phyloP scores from a whole-genome alignment of 2,329 filamentous ascomycete species.

The Hymenotorrendiella dingleyae region DNA sequence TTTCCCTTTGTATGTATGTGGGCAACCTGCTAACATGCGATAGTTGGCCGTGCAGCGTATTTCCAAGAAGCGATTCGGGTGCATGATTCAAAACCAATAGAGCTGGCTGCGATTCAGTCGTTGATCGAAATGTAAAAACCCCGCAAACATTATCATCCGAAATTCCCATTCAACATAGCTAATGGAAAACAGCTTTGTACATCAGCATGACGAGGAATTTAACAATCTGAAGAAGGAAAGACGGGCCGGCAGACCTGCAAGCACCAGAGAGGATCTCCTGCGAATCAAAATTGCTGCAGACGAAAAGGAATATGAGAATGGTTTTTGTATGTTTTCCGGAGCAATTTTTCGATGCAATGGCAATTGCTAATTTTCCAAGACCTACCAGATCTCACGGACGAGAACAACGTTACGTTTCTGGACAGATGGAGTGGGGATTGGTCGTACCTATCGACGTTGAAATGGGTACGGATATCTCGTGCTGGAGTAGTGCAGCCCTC shows the following conservation, averaged over 20 bases:
- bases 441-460: constrained; percentile 69
- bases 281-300: constrained; percentile 65
- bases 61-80: constrained; percentile 63
- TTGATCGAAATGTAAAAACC: constrained; percentile 55
- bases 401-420: constrained; percentile 59
- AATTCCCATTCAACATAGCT: constrained; percentile 19
- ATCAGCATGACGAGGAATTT: constrained; percentile 67
- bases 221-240: constrained; percentile 59
- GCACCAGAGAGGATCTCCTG: constrained; percentile 69
- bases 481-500: constrained; percentile 61
- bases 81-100: constrained; percentile 44
- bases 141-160: too few relatives aligned
- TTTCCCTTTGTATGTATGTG: constrained; percentile 1
- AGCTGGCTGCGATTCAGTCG: constrained; percentile 51
- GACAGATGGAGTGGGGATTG: constrained; percentile 78
- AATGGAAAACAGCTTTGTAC: constrained; percentile 48
- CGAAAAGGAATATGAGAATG: constrained; percentile 72
- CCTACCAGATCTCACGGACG: constrained; percentile 68
- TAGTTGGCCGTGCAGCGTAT: constrained; percentile 63
- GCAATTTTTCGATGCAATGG: neutral
- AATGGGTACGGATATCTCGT: constrained; percentile 69
- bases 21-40: constrained; percentile 11
- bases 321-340: constrained; percentile 58
- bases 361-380: constrained; percentile 35
- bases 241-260: constrained; percentile 73